phyloP scores from a whole-genome alignment of 164 flowering plant genomes.

The Tetrastigma voinierianum region DNA sequence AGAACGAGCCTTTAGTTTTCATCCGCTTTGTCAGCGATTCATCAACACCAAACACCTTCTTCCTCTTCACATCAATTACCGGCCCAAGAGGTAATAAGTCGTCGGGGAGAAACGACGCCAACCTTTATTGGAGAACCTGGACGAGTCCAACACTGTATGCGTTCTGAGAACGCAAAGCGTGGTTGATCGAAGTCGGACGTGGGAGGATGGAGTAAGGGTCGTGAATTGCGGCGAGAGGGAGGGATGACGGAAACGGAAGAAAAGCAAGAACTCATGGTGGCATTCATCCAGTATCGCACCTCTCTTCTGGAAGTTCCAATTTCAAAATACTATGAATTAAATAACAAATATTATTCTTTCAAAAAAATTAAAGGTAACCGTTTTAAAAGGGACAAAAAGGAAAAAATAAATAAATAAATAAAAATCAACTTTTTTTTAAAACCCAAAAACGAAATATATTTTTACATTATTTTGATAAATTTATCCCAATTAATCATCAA shows the following conservation, averaged over 20 bases:
- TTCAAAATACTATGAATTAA: no score
- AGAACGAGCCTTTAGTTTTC: constrained; percentile 7
- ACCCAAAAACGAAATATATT: no score
- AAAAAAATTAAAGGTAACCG: no score
- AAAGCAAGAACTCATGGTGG: constrained; percentile 16
- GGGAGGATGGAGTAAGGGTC: constrained; percentile 7
- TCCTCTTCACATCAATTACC: constrained; percentile 4
- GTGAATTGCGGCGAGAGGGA: constrained; percentile 14
- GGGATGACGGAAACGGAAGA: constrained; percentile 1
- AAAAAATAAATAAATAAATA: no score
- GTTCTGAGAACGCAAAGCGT: constrained; percentile 1
- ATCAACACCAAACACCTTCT: not conserved
- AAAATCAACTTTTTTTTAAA: no score
- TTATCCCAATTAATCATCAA: no score
- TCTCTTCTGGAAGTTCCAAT: not conserved
- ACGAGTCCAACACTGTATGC: not conserved
- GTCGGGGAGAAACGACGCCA: constrained; percentile 16
- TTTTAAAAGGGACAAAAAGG: no score
- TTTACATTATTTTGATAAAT: no score
- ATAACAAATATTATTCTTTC: no score
- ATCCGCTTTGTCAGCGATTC: constrained; percentile 17
- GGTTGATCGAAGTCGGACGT: constrained; percentile 7
- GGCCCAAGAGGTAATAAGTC: constrained; percentile 1
- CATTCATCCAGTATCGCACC: constrained; percentile 8
- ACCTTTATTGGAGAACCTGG: constrained; percentile 13